Evolutionary conservation across 2,329 filamentous ascomycete species (phyloP), one percentile per base, ranked within the genome.

Genomic region (Trichoderma citrinoviride): DNA sequence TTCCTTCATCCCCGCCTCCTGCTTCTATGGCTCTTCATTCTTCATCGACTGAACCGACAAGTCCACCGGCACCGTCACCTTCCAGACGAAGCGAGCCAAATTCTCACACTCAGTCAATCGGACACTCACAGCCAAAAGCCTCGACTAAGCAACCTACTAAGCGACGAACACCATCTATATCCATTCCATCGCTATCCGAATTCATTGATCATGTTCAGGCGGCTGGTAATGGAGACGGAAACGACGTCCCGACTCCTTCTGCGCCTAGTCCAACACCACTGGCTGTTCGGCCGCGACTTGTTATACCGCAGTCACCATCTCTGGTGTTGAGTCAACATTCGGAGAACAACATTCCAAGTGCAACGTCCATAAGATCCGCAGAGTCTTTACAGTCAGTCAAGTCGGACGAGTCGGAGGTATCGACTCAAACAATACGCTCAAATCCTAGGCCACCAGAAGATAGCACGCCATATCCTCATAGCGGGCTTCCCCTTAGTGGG

Each of bases 251-350:
- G 0, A 77, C 75, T 0, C 77, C 77, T 0, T 76, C 76, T 0
- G 74, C 72, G 2, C 75, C 76, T 0, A 77, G 74, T 17, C 74
- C 76, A 3, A 77, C 75, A 0, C 74, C 76, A 0, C 49, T 70
- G 23, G 64, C 72, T 0, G 5, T 73, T 15, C 70, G 76, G 1
- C 77, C 77, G 0, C 70, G 70, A 12, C 60, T 77, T 1, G 66
- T 70, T 61, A 73, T 74, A 27, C 71, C 74, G 0, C 66, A 73
- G 12, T 71, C 70, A 1, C 67, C 70, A 25, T 41, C 66, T 40
- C 57, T 66, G n/a, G 23, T 68, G 1, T 61, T 64, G 2, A 27
- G 52, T 14, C 66, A 67, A 1, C 27, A 58, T 40, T 40, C 29
- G 12, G 55, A 58, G 17, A 67, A 67, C 6, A 55, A 61, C 7